Base-by-base conservation (phyloP, 331 rosid genomes). In the Malus hybrid region DNA sequence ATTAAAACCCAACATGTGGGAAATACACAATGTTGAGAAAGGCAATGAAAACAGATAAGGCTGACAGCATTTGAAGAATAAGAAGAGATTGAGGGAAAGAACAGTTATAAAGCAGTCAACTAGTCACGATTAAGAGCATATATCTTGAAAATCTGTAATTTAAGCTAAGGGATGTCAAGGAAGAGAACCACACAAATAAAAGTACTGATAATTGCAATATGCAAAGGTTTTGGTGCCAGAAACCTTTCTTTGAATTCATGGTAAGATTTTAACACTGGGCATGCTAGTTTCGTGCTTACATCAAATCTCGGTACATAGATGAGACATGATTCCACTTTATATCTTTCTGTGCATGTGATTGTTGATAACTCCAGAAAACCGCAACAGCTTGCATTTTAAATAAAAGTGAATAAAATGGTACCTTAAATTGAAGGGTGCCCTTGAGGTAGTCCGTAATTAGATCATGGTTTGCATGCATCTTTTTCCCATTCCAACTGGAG, bases 401-500 rank as follows among this genome's bases (percentile, higher is more conserved):
- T 31, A 6, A 39, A 32, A 32, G 12, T 5, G 44, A 44, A 19
- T 6, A 68, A 32, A 33, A 56, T 24, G 56, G 22, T 65, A 85
- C 96, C 84, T 81, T 79, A 65, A 90, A 90, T 39, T 65, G 76
- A 19, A 88, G 90, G 14, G 77, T 87, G 70, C 78, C 76, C 80
- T 90, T 86, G 46, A 90, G 91, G 70, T 83, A 82, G 19, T 81
- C 82, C 9, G 88, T 85, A 59, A 88, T 13, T 29, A 90, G 81
- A 14, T 85, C 74, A 18, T 34, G 83, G 75, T 88, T 85, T 27
- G 90, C 85, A 32, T 90, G 96, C 96, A 90, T 90, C 77, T 88
- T 90, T 36, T 76, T 79, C 44, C 90, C 96, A 16, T 90, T 87
- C 93, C 85, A 90, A 76, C 96, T 90, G 33, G 91, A 85, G 75